Conservation (phyloP, 345 rosid genomes). For the Dipteronia dyeriana region DNA sequence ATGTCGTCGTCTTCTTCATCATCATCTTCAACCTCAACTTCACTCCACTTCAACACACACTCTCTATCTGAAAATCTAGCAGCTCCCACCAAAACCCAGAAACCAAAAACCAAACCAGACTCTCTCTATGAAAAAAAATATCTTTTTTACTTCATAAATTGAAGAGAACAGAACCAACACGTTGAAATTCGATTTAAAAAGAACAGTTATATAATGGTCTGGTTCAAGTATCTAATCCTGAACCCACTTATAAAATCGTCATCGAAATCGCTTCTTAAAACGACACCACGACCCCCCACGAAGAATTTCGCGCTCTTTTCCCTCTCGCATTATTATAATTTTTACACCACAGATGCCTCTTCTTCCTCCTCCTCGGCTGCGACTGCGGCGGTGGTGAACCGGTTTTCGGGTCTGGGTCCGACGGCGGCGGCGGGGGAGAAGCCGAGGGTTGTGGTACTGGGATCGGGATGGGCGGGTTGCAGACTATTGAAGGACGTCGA, state of each 20-base stretch:
- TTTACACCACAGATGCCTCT: constrained; percentile 29
- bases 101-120: not conserved
- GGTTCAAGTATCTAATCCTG: constrained; percentile 38
- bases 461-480: constrained; percentile 97
- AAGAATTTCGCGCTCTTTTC: constrained; percentile 13
- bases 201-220: constrained; percentile 24
- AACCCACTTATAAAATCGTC: constrained; percentile 16
- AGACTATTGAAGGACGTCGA: constrained; percentile 79
- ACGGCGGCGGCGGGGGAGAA: constrained; percentile 55
- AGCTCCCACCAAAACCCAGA: not conserved
- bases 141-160: not conserved
- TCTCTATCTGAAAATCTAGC: no score
- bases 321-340: constrained; percentile 25
- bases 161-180: not conserved
- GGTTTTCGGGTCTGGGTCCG: constrained; percentile 50
- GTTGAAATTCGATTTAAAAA: not conserved
- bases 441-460: constrained; percentile 86
- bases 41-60: not conserved
- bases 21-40: not conserved
- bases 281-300: constrained; percentile 12
- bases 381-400: not conserved
- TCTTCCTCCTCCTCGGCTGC: not conserved
- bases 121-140: not conserved
- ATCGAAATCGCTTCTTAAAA: not conserved
- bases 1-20: no score